Base-by-base conservation (phyloP, 257 asterid genomes). In the Striga asiatica region DNA sequence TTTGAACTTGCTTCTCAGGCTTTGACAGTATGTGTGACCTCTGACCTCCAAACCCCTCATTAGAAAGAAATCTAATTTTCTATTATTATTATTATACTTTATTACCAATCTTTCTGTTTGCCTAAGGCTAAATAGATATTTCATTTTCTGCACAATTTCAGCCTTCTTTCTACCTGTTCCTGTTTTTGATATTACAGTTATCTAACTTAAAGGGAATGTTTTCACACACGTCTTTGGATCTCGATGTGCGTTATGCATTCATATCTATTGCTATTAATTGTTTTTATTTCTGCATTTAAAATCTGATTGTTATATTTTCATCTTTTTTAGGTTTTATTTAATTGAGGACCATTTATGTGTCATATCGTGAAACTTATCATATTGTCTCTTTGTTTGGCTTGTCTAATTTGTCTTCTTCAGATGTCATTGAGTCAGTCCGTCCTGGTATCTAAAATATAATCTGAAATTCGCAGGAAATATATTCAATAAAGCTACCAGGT, bases 401-500 rank as follows among this genome's bases (percentile, higher is more conserved):
- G 41, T 56, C 46, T 60, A 38, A 6, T 63, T n/a, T 56, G 24
- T 43, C 29, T 27, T 13, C 31, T 55, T 24, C 37, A 32, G 43
- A 50, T 58, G 54, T 57, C 61, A 28, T 22, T 50, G 47, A 37
- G 60, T 56, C 23, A 21, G 41, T 69, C 20, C 54, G 18, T 54
- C 52, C 20, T 47, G 53, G 43, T 50, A 28, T 55, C 17, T 29
- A 24, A 61, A 52, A 22, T 31, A 27, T 47, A 29, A 10, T 57
- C 51, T 39, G 20, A 60, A 39, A 47, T 39, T 48, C 62, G 66
- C 86, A 92, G 98, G 98, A 92, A 76, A 81, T 92, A 21, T 92
- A 92, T 73, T 92, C 97, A 11, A 72, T 92, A 58, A 92, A 84
- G 69, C 70, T 92, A 69, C 98, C 98, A 29, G 98, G 98, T 56